Evolutionary conservation across 371 early-diverging fungal genomes (phyloP).

Genomic region (Mortierella sp.): DNA sequence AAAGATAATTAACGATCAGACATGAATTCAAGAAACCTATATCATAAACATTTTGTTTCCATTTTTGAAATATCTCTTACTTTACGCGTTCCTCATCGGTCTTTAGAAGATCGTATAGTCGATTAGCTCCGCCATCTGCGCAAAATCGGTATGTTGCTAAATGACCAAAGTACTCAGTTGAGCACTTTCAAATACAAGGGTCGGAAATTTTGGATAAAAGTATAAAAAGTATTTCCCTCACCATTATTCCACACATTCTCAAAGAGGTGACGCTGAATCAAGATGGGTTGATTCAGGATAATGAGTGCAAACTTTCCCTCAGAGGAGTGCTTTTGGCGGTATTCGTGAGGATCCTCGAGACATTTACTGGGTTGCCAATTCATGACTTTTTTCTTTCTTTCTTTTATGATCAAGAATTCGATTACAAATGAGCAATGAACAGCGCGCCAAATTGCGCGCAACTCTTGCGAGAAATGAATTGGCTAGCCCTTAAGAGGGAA

Average conservation of each 20-base stretch:
- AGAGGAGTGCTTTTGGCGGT: constrained; percentile 8
- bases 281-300: constrained; percentile 71
- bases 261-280: constrained; percentile 43
- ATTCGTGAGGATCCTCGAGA: constrained; percentile 34
- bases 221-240: constrained; percentile 16
- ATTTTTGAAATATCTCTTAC: constrained; percentile 33
- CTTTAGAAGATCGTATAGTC: constrained; percentile 78
- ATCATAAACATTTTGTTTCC: no score
- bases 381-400: constrained; percentile 4
- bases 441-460: no score
- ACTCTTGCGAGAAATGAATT: no score
- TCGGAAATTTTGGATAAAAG: neutral
- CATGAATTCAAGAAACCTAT: neutral
- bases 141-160: constrained; percentile 78
- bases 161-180: neutral
- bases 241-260: constrained; percentile 63
- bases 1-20: constrained; percentile 1
- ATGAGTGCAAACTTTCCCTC: constrained; percentile 60
- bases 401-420: neutral
- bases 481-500: no score
- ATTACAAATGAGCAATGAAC: neutral
- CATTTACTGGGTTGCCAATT: constrained; percentile 51
- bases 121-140: constrained; percentile 94
- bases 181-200: neutral
- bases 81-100: constrained; percentile 60